phyloP scores from a whole-genome alignment of 176 grass and related monocot species.

The Tuctoria greenei region DNA sequence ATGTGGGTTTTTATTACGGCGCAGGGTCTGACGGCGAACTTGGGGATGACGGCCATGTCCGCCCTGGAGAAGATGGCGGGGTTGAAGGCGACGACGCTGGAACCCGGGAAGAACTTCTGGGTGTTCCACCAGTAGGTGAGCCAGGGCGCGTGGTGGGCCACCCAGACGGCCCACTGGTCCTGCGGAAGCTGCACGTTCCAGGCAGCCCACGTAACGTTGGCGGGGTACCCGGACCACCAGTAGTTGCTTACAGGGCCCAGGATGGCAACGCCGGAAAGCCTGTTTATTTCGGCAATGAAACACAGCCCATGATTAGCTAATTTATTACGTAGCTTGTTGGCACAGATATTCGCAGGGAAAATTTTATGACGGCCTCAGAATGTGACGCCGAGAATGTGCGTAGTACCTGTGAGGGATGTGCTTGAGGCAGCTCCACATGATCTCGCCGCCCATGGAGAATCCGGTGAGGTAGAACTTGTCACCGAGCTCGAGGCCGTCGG shows the following conservation, averaged over 20 bases:
- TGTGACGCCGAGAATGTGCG: neutral
- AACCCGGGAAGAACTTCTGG: slow-evolving; percentile 72
- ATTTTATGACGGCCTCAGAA: neutral
- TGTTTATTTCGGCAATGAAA: neutral
- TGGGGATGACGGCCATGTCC: slow-evolving; percentile 51
- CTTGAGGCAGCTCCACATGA: slow-evolving; percentile 74
- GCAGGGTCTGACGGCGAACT: slow-evolving; percentile 30
- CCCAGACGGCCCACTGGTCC: slow-evolving; percentile 72
- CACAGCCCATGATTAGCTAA: neutral
- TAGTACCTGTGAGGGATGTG: slow-evolving; percentile 67
- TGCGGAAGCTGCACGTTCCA: slow-evolving; percentile 61
- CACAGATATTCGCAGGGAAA: neutral
- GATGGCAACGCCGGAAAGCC: slow-evolving; percentile 66
- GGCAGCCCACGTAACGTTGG: slow-evolving; percentile 52
- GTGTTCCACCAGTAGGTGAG: slow-evolving; percentile 91
- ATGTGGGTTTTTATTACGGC: slow-evolving; percentile 1
- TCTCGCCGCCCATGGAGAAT: slow-evolving; percentile 78
- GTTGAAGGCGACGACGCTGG: slow-evolving; percentile 53
- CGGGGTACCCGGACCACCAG: slow-evolving; percentile 81
- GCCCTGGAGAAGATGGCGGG: slow-evolving; percentile 37
- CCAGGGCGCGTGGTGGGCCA: slow-evolving; percentile 76
- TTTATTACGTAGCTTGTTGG: neutral
- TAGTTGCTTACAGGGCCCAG: slow-evolving; percentile 75
- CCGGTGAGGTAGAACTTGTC: slow-evolving; percentile 69
- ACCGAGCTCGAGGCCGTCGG: slow-evolving; percentile 61